These are phyloP conservation scores for Sonneratia alba DNA, from an alignment of 345 rosid genomes.

Conservation along the genomic window DNA sequence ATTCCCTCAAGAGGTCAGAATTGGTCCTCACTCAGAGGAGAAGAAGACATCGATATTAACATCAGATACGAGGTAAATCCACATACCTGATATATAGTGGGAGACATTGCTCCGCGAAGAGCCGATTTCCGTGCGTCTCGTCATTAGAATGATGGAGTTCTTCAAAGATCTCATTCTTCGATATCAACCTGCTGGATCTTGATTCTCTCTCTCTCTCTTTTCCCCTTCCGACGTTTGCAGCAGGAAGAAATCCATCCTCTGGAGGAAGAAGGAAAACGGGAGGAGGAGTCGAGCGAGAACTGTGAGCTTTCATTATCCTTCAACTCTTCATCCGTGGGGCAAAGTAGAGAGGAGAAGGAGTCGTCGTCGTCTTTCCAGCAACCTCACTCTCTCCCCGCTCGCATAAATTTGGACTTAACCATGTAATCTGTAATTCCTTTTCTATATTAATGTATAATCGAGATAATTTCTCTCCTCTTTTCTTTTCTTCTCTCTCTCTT, in stretches of 20 bases:
- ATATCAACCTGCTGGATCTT: not conserved
- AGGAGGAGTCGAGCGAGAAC: slow-evolving; percentile 7
- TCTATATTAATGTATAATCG: not conserved
- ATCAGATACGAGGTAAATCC: not conserved
- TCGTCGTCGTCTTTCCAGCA: not conserved
- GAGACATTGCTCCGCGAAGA: not conserved
- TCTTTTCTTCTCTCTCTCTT: too few species aligned
- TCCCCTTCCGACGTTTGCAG: not conserved
- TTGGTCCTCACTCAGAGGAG: not conserved
- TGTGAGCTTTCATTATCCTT: slow-evolving; percentile 22
- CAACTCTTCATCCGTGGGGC: slow-evolving; percentile 1
- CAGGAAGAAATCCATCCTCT: not conserved
- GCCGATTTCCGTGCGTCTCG: not conserved
- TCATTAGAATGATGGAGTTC: not conserved
- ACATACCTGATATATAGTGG: too few species aligned
- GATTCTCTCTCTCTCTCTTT: not conserved
- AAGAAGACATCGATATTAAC: slow-evolving; percentile 1
- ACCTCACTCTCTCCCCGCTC: not conserved
- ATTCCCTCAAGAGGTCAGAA: not conserved
- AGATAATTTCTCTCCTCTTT: not conserved
- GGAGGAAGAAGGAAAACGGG: slow-evolving; percentile 2
- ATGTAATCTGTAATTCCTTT: slow-evolving; percentile 2
- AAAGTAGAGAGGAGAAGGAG: slow-evolving; percentile 12
- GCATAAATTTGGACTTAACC: slow-evolving; percentile 22
- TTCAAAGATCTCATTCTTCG: too few species aligned